A percentile compares a stretch with the other conserved stretches of the same genome.
Evolutionary conservation across 164 flowering plant genomes (phyloP).

Genomic region (Piper betle): DNA sequence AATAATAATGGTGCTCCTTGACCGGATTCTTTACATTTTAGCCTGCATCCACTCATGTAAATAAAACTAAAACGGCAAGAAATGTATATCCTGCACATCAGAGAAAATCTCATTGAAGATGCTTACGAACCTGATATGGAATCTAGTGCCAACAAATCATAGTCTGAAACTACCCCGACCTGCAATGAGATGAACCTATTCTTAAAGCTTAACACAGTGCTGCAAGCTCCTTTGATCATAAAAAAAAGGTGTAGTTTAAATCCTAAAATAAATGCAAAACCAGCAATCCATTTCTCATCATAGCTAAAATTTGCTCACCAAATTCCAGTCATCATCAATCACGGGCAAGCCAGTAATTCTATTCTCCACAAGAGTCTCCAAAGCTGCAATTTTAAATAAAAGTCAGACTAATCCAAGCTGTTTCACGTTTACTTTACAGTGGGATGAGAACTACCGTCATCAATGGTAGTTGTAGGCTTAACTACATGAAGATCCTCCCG

Average conservation of each 20-base stretch:
- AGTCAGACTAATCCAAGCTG: background rate
- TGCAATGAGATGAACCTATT: slow-evolving; percentile 17
- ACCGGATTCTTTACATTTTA: too few species aligned
- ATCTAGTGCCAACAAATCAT: slow-evolving; percentile 83
- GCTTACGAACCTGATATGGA: slow-evolving; percentile 60
- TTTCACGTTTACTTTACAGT: background rate
- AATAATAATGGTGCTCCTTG: too few species aligned
- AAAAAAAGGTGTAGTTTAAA: too few species aligned
- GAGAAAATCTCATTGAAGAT: too few species aligned
- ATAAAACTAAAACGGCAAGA: too few species aligned
- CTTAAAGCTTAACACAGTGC: background rate
- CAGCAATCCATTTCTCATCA: too few species aligned
- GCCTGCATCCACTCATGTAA: too few species aligned
- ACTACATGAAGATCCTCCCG: slow-evolving; percentile 70
- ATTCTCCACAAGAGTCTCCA: slow-evolving; percentile 69
- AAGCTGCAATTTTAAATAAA: slow-evolving; percentile 34
- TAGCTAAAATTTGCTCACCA: slow-evolving; percentile 29
- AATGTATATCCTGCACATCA: too few species aligned
- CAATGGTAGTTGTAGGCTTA: slow-evolving; percentile 75
- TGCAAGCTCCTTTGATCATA: background rate
- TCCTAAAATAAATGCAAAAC: background rate
- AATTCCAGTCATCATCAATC: slow-evolving; percentile 79
- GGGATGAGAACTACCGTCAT: slow-evolving; percentile 46
- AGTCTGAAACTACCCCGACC: slow-evolving; percentile 97
- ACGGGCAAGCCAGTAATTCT: slow-evolving; percentile 96